Conservation (phyloP, 352 stramenopile genomes). For the Pythium brassicae region DNA sequence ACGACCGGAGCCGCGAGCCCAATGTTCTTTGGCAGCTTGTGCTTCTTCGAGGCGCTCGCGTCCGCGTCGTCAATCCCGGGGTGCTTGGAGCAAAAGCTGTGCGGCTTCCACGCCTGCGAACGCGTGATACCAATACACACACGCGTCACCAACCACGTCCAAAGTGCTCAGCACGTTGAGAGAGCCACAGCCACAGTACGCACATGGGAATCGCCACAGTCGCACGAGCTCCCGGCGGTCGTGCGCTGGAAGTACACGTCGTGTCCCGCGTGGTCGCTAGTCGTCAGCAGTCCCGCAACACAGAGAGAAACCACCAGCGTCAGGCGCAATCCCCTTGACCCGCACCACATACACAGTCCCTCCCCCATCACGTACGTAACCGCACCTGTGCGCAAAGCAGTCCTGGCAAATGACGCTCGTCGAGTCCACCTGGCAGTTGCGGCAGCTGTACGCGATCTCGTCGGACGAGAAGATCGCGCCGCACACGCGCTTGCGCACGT, state of each 20-base stretch:
- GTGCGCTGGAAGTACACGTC: constrained; percentile 87
- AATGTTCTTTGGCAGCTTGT: constrained; percentile 67
- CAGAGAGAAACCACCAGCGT: constrained; percentile 2
- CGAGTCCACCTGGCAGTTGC: constrained; percentile 82
- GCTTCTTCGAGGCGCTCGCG: constrained; percentile 27
- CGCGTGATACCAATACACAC: neutral
- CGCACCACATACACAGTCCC: neutral
- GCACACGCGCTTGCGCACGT: constrained; percentile 69
- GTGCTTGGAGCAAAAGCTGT: constrained; percentile 77
- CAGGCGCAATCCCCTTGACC: too few species aligned
- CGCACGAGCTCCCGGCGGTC: constrained; percentile 80
- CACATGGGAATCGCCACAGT: constrained; percentile 81
- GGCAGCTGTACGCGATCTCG: constrained; percentile 86
- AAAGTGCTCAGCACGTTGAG: too few species aligned
- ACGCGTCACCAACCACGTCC: neutral
- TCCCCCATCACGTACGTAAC: neutral
- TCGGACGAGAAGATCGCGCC: constrained; percentile 82
- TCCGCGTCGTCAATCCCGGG: constrained; percentile 45
- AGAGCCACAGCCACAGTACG: constrained; percentile 3
- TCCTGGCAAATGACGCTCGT: constrained; percentile 86
- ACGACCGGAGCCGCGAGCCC: constrained; percentile 43
- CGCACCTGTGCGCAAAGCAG: constrained; percentile 78
- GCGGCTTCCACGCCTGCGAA: constrained; percentile 69
- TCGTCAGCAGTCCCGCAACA: neutral
- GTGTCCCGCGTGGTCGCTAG: constrained; percentile 65